Conservation (phyloP, 2,329 filamentous ascomycete genomes). For the Exophiala xenobiotica region DNA sequence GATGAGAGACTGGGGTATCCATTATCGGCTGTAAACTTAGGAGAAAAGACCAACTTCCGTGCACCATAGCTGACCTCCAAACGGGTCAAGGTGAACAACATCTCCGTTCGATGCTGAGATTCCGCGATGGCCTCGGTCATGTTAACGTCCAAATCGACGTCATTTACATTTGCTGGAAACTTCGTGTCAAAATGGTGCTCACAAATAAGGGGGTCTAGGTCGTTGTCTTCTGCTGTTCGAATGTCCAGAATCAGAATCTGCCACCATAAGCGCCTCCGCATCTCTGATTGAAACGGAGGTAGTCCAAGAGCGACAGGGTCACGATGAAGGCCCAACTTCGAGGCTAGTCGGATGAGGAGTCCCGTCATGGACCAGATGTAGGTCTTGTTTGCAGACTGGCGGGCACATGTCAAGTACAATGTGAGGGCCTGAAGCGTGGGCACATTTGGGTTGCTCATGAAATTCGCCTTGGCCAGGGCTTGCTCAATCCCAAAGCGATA, state of each 20-base stretch:
- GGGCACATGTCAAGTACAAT: constrained; percentile 56
- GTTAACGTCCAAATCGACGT: constrained; percentile 42
- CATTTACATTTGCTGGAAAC: constrained; percentile 50
- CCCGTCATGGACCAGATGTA: constrained; percentile 43
- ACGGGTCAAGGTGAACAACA: constrained; percentile 30
- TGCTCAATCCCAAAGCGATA: constrained; percentile 64
- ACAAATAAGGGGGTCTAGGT: constrained; percentile 59
- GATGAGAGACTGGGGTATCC: constrained; percentile 18
- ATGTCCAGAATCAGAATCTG: constrained; percentile 52
- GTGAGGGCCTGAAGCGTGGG: constrained; percentile 62
- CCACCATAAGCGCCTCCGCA: constrained; percentile 40
- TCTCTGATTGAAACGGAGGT: constrained; percentile 48
- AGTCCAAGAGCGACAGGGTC: constrained; percentile 8
- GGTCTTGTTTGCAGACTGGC: constrained; percentile 43
- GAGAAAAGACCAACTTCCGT: constrained; percentile 29
- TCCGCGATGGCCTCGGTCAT: neutral
- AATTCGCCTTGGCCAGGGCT: constrained; percentile 60
- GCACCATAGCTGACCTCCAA: constrained; percentile 28
- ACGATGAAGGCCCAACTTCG: constrained; percentile 33
- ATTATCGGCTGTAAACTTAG: constrained; percentile 25
- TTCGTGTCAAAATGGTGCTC: constrained; percentile 59
- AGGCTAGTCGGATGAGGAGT: constrained; percentile 41
- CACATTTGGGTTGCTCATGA: constrained; percentile 61
- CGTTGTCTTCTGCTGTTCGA: constrained; percentile 61
- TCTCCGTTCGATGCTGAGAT: constrained; percentile 23